A percentile compares a stretch with the other conserved stretches of the same genome.
These are phyloP conservation scores for Cercis canadensis DNA, from an alignment of 306 rosid genomes.

Conservation along the genomic window DNA sequence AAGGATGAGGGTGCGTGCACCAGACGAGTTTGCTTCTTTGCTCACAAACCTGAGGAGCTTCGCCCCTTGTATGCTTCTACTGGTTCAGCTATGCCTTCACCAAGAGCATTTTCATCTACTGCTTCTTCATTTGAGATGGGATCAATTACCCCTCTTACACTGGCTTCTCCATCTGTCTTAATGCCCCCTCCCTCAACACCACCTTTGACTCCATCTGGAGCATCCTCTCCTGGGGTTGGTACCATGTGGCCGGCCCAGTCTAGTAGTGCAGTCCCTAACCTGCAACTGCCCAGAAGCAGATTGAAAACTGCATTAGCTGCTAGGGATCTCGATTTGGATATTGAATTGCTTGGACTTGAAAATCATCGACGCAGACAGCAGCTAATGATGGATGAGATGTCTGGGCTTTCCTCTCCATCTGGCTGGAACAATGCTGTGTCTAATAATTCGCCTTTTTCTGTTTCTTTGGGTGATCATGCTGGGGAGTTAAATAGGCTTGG, in stretches of 20 bases:
- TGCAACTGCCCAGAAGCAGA: constrained; percentile 72
- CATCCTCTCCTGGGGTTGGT: constrained; percentile 60
- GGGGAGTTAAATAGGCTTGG: constrained; percentile 58
- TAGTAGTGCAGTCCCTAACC: constrained; percentile 53
- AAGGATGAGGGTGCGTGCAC: constrained; percentile 80
- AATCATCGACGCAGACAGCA: constrained; percentile 58
- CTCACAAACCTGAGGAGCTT: constrained; percentile 82
- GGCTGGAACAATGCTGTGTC: constrained; percentile 62
- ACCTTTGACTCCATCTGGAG: constrained; percentile 65
- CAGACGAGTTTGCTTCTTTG: constrained; percentile 87
- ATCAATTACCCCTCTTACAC: constrained; percentile 54
- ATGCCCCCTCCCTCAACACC: constrained; percentile 59
- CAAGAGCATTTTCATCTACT: constrained; percentile 53
- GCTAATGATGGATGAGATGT: constrained; percentile 59
- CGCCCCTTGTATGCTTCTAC: constrained; percentile 88
- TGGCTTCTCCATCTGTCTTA: constrained; percentile 57
- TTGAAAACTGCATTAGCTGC: constrained; percentile 57
- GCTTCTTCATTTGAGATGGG: constrained; percentile 57
- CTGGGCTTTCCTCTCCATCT: constrained; percentile 58
- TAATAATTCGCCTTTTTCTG: constrained; percentile 43
- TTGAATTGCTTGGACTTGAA: constrained; percentile 54
- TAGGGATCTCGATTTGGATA: constrained; percentile 60
- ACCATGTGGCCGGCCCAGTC: constrained; percentile 62
- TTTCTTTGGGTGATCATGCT: constrained; percentile 46
- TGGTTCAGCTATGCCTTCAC: constrained; percentile 89